Conservation (phyloP, 257 asterid species). For the Fraxinus pennsylvanica region DNA sequence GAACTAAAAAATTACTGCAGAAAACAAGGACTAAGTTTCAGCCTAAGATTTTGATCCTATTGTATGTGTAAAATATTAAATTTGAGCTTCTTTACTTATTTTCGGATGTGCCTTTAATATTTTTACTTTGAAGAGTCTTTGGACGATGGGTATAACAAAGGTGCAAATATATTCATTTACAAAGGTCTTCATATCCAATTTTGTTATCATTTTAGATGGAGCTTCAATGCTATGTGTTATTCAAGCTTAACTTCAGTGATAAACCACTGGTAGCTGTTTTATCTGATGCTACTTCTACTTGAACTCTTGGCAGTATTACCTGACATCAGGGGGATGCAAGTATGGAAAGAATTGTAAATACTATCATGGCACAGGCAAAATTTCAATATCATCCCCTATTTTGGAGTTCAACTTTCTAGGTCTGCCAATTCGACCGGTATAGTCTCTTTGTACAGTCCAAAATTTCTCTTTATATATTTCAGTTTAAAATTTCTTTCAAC, state of each 20-base stretch:
- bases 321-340: slow-evolving; percentile 71
- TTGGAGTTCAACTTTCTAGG: slow-evolving; percentile 67
- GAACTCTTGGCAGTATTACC: slow-evolving; percentile 60
- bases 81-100: too few relatives aligned
- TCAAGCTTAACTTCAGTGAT: slow-evolving; percentile 6
- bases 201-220: background rate
- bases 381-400: slow-evolving; percentile 33
- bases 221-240: background rate
- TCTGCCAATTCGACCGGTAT: slow-evolving; percentile 68
- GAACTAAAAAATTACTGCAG: background rate
- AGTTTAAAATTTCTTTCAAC: slow-evolving; percentile 3
- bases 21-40: background rate
- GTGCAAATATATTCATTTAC: background rate
- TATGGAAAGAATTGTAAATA: slow-evolving; percentile 65
- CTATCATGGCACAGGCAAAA: slow-evolving; percentile 45
- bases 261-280: slow-evolving; percentile 6
- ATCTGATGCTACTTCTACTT: slow-evolving; percentile 25
- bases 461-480: slow-evolving; percentile 10
- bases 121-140: background rate
- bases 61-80: too few relatives aligned
- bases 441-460: slow-evolving; percentile 10
- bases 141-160: background rate
- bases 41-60: background rate
- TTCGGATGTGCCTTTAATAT: background rate
- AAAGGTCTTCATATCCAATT: slow-evolving; percentile 4